Conservation (phyloP, 1,139 yeast genomes). For the Taphrina betulina region DNA sequence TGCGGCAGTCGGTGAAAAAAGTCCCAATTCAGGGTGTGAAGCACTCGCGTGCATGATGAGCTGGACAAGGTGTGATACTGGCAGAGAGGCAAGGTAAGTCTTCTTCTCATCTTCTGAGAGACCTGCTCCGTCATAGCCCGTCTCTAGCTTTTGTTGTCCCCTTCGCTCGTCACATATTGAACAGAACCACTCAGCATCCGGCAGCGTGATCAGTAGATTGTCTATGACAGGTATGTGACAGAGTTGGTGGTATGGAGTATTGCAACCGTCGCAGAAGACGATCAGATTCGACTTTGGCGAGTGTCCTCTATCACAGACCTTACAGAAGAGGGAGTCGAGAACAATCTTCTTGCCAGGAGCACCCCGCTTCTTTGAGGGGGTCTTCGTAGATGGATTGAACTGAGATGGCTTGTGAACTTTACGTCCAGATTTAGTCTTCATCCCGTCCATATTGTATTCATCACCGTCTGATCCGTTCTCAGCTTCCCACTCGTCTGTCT, state of each 20-base stretch:
- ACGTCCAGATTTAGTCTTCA: slow-evolving; percentile 40
- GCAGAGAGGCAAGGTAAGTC: slow-evolving; percentile 47
- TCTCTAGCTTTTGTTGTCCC: slow-evolving; percentile 46
- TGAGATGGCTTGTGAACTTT: slow-evolving; percentile 39
- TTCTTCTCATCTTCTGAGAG: slow-evolving; percentile 47
- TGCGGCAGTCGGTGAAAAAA: slow-evolving; percentile 38
- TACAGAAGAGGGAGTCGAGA: slow-evolving; percentile 45
- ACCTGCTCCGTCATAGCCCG: slow-evolving; percentile 46
- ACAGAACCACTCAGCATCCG: slow-evolving; percentile 51
- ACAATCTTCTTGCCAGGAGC: slow-evolving; percentile 34
- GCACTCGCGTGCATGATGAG: slow-evolving; percentile 42
- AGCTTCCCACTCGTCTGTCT: slow-evolving; percentile 5
- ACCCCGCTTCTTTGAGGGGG: slow-evolving; percentile 30
- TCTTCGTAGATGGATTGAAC: slow-evolving; percentile 36
- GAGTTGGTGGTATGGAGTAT: slow-evolving; percentile 49
- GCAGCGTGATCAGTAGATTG: slow-evolving; percentile 48
- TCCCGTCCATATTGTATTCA: slow-evolving; percentile 39
- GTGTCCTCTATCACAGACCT: slow-evolving; percentile 48
- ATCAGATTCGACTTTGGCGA: slow-evolving; percentile 47
- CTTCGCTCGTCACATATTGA: slow-evolving; percentile 46
- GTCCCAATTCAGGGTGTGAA: slow-evolving; percentile 36
- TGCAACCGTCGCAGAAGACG: slow-evolving; percentile 50
- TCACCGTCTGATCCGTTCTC: slow-evolving; percentile 35
- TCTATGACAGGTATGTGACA: slow-evolving; percentile 50
- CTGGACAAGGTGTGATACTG: slow-evolving; percentile 49